Evolutionary conservation across 495 filamentous ascomycete species (phyloP), one percentile per base, ranked within the genome.

Genomic region (Wilcoxina mikolae): DNA sequence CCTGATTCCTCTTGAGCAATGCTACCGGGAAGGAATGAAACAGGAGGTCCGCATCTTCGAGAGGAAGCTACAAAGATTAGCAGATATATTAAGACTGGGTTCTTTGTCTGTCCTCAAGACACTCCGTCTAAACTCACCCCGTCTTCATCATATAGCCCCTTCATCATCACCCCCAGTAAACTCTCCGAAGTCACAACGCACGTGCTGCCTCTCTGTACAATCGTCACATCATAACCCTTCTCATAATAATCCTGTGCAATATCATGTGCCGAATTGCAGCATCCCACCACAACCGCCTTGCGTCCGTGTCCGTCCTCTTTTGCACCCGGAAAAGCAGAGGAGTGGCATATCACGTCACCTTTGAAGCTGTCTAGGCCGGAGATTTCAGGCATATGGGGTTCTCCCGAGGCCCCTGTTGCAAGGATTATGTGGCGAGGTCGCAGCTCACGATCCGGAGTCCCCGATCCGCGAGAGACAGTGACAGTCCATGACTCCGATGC

Each of bases 171-270:
- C 10, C 77, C 68, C 17, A 74, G 61, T 7, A 74, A 74, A 0
- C 73, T 71, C 4, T 78, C 66, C 11, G 74, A 78, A 0, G 76
- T 75, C 4, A 88, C 67, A 29, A 94, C 80, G 51, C 73, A 80
- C 0, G 87, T 90, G 12, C 78, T 78, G 0, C 80, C 82, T 17
- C 87, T 78, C 70, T 93, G 86, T 10, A 93, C 71, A 61, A 93
- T 79, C 7, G 85, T 90, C n/a, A 89, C 82, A n/a, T 83, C 73
- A 59, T 84, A 83, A 1, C 87, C 87, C 38, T 84, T 79, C 61
- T 90, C 84, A 64, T 79, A 80, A 62, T 74, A 90, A 59, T 90
- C 82, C 63, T 90, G 84, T 27, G 82, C 80, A 57, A 93, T 93
- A 64, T 93, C 87, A 59, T 89, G 80, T 9, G 73, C 78, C 1